phyloP scores from a whole-genome alignment of 139 green algal genomes.

The Chlamydomonas applanata region DNA sequence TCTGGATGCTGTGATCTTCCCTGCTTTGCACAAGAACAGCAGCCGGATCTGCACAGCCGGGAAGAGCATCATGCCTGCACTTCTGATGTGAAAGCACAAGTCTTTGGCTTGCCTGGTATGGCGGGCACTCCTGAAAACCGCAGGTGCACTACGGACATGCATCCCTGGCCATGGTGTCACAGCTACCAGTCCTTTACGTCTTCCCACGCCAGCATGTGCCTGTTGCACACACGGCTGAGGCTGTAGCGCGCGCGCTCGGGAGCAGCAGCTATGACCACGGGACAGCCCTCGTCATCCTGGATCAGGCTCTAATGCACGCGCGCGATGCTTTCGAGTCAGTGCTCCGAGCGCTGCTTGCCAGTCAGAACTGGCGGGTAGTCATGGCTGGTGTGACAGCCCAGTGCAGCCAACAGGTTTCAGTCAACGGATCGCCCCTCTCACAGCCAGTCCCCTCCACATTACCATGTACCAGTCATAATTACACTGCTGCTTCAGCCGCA shows the following conservation, averaged over 20 bases:
- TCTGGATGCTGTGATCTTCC: not conserved
- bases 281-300: not conserved
- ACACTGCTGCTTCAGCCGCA: no score
- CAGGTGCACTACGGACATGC: constrained; percentile 90
- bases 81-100: not conserved
- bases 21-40: not conserved
- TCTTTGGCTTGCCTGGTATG: no score
- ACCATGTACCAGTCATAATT: no score
- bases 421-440: no score
- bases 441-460: no score
- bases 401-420: no score
- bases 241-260: constrained; percentile 7
- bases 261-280: not conserved
- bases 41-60: not conserved
- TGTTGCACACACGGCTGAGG: constrained; percentile 7
- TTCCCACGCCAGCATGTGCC: constrained; percentile 52
- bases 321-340: no score
- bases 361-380: no score
- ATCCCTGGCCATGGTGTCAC: constrained; percentile 69
- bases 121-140: constrained; percentile 5
- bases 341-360: no score
- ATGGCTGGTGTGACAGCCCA: no score
- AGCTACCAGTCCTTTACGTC: constrained; percentile 78
- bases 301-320: constrained; percentile 10
- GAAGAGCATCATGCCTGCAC: no score